Conservation (phyloP, 169 alveolate species). For the Cryptosporidium muris region DNA sequence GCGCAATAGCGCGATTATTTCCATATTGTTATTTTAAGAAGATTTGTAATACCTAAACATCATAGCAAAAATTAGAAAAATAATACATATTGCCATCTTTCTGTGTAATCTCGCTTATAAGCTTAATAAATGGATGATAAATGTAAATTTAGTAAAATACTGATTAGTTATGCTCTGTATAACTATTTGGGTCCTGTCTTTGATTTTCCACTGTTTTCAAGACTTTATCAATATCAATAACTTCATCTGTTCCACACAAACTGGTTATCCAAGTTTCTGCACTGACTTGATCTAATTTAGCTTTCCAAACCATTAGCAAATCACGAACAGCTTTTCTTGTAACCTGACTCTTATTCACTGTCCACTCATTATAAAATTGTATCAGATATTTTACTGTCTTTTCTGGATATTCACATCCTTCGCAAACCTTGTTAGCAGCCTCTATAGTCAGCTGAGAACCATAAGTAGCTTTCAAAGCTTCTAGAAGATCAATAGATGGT, state of each 20-base stretch:
- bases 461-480: constrained; percentile 51
- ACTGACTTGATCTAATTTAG: constrained; percentile 51
- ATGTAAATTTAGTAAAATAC: not conserved
- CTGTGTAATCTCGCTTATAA: too few relatives aligned
- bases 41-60: too few relatives aligned
- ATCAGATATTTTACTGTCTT: constrained; percentile 45
- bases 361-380: constrained; percentile 51
- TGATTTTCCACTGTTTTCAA: constrained; percentile 25
- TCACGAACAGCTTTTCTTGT: constrained; percentile 47
- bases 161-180: not conserved
- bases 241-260: constrained; percentile 61
- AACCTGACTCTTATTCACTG: constrained; percentile 57
- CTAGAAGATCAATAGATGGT: constrained; percentile 51
- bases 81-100: too few relatives aligned
- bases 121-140: not conserved
- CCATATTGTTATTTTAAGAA: too few relatives aligned
- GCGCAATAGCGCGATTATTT: too few relatives aligned
- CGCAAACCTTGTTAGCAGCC: constrained; percentile 29
- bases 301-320: constrained; percentile 67
- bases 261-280: constrained; percentile 71
- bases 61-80: too few relatives aligned
- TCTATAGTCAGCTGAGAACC: constrained; percentile 35
- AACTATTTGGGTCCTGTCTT: not conserved
- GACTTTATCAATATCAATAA: constrained; percentile 28
- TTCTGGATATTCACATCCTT: constrained; percentile 43